A percentile compares a stretch with the other conserved stretches of the same genome.
phyloP scores from a whole-genome alignment of 2,329 filamentous ascomycete genomes.

The Colletotrichum sp. region DNA sequence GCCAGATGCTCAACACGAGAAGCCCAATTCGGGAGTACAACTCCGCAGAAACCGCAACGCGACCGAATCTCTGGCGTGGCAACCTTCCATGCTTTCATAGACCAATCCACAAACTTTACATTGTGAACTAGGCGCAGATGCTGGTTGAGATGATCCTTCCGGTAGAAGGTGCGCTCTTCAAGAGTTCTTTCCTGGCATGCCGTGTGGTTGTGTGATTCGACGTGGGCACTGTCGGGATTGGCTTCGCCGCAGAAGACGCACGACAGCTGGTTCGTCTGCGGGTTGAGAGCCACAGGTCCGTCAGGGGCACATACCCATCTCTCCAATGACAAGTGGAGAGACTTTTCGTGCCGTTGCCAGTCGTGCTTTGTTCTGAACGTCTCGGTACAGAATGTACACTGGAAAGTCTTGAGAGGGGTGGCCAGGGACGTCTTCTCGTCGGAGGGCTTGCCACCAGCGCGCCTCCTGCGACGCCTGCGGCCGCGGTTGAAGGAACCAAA shows the following conservation, averaged over 20 bases:
- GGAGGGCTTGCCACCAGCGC: slow-evolving; percentile 40
- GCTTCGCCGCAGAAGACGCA: slow-evolving; percentile 66
- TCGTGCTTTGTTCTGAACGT: slow-evolving; percentile 73
- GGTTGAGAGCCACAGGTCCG: slow-evolving; percentile 59
- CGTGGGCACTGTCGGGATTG: slow-evolving; percentile 60
- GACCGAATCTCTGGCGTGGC: slow-evolving; percentile 66
- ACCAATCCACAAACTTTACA: slow-evolving; percentile 66
- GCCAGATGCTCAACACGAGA: slow-evolving; percentile 67
- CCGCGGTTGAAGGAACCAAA: slow-evolving; percentile 51
- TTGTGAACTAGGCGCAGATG: slow-evolving; percentile 68
- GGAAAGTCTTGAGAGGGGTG: slow-evolving; percentile 60
- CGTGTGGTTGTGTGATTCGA: slow-evolving; percentile 64
- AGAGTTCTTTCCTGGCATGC: slow-evolving; percentile 70
- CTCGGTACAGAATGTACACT: slow-evolving; percentile 74
- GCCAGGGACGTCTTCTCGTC: slow-evolving; percentile 41
- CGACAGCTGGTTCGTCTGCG: slow-evolving; percentile 60
- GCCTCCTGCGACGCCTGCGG: slow-evolving; percentile 55
- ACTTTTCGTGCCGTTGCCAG: slow-evolving; percentile 75
- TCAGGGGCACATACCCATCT: slow-evolving; percentile 69
- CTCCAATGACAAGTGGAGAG: slow-evolving; percentile 67
- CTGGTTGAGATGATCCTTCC: slow-evolving; percentile 72
- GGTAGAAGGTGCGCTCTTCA: slow-evolving; percentile 69
- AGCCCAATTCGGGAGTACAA: slow-evolving; percentile 66
- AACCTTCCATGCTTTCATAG: slow-evolving; percentile 69
- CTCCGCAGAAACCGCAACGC: slow-evolving; percentile 69